phyloP scores from a whole-genome alignment of 371 early-diverging fungal genomes.

The Racocetra persica region DNA sequence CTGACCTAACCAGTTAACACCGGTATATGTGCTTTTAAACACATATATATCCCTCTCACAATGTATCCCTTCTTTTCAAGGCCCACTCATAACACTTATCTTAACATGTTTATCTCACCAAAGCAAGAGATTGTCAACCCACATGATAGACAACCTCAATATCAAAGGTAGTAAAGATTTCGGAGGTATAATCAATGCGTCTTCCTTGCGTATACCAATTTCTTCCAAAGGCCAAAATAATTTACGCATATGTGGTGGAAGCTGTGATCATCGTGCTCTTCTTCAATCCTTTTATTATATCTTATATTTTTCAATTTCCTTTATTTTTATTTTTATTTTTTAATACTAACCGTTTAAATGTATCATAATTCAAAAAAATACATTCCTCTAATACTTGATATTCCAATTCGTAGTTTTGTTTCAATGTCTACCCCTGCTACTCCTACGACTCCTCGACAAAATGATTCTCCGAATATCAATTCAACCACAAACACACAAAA shows the following conservation, averaged over 20 bases:
- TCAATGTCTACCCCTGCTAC: slow-evolving; percentile 34
- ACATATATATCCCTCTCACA: not conserved
- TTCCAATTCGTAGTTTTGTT: slow-evolving; percentile 7
- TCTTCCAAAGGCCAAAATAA: not conserved
- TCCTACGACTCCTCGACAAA: slow-evolving; percentile 35
- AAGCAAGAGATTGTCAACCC: slow-evolving; percentile 36
- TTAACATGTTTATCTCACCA: slow-evolving; percentile 23
- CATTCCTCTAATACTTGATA: not conserved
- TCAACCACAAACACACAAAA: slow-evolving; percentile 6
- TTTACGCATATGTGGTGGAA: not conserved
- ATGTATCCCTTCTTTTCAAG: not conserved
- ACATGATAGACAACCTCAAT: slow-evolving; percentile 25
- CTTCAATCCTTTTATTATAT: not conserved
- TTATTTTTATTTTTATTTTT: not conserved
- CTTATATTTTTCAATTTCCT: not conserved
- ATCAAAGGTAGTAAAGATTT: slow-evolving; percentile 19
- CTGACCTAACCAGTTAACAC: not conserved
- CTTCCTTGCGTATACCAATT: slow-evolving; percentile 8
- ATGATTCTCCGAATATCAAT: slow-evolving; percentile 24
- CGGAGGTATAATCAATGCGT: too few species aligned
- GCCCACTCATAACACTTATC: not conserved
- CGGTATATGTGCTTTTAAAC: not conserved
- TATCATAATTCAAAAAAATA: slow-evolving; percentile 21
- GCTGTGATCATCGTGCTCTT: not conserved
- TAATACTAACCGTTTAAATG: not conserved